Base-by-base conservation (phyloP, 495 filamentous ascomycete genomes). In the Halenospora varia region DNA sequence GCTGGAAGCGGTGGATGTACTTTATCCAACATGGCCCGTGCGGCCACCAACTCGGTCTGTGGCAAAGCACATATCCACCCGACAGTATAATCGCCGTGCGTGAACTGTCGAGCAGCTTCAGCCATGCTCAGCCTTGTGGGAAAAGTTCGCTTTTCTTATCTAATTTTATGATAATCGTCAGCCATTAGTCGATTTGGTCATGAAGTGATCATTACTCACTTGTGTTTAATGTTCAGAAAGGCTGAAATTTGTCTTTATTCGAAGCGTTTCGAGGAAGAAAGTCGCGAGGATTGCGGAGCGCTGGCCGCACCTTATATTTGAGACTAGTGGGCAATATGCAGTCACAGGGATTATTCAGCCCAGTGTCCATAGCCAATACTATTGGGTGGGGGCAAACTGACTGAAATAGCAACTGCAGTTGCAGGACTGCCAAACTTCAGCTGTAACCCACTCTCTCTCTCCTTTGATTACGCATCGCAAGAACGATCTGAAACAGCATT, bases 41-140 rank as follows among this genome's bases (percentile, higher is more conserved):
- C 26, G 20, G 51, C 51, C 2, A 45, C 51, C 39, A 54, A 54
- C 39, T 54, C 51, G 29, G 26, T 45, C 20, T 54, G 10, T 45
- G 26, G 29, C 6, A 54, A 45, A 54, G 35, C 51, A 20, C 51
- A 54, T 42, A 54, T 42, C 51, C 51, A 54, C n/a, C 51, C 51
- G 10, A 54, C 51, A 2, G 51, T 54, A 26, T 57, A 57, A 35
- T 35, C 29, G 13, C 29, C 29, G 29, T 35, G 29, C 29, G 29
- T 35, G 29, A 35, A 35, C 13, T 35, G 29, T 35, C 29, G 29
- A 35, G 29, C 6, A 35, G 29, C 13, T 35, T 35, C 29, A 35
- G 29, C 29, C 29, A 35, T 35, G 29, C 29, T 35, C 29, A 35
- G 29, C 29, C 29, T 35, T 35, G 29, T 35, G 29, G 29, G 29